phyloP scores from a whole-genome alignment of 345 rosid species.

The Dipteronia sinensis region DNA sequence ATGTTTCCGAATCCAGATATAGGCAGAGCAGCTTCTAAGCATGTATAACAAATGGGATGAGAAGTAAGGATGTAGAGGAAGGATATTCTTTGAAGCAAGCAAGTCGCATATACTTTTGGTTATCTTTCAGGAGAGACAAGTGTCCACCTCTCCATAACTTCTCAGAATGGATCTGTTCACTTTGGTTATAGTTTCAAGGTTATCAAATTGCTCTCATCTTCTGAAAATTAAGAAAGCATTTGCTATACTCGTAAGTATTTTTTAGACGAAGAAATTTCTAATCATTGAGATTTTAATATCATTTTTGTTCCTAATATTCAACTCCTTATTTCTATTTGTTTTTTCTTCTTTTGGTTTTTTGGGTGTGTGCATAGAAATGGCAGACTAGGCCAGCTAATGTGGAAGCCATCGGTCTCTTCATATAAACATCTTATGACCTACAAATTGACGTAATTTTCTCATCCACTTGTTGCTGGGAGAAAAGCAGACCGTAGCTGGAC shows the following conservation, averaged over 20 bases:
- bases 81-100: too few relatives aligned
- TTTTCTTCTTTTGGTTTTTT: too few relatives aligned
- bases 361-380: too few relatives aligned
- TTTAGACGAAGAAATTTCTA: background rate
- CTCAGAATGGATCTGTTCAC: slow-evolving; percentile 14
- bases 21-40: slow-evolving; percentile 64
- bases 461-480: too few relatives aligned
- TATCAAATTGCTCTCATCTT: background rate
- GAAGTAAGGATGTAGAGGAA: slow-evolving; percentile 57
- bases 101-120: slow-evolving; percentile 72
- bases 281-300: too few relatives aligned
- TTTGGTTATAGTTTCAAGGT: background rate
- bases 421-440: too few relatives aligned
- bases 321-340: too few relatives aligned
- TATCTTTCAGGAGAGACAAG: slow-evolving; percentile 80
- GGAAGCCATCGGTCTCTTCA: too few relatives aligned
- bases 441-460: too few relatives aligned
- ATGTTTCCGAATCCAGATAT: slow-evolving; percentile 40
- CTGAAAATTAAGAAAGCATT: background rate
- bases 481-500: too few relatives aligned
- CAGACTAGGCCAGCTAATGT: too few relatives aligned
- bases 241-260: background rate
- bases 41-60: slow-evolving; percentile 81
- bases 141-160: slow-evolving; percentile 50
- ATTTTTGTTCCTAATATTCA: too few relatives aligned